Percentiles rank a stretch among this genome's conserved stretches.
These are phyloP conservation scores for Pestalotiopsis sp. DNA, from an alignment of 2,329 filamentous ascomycete genomes.

Conservation along the genomic window DNA sequence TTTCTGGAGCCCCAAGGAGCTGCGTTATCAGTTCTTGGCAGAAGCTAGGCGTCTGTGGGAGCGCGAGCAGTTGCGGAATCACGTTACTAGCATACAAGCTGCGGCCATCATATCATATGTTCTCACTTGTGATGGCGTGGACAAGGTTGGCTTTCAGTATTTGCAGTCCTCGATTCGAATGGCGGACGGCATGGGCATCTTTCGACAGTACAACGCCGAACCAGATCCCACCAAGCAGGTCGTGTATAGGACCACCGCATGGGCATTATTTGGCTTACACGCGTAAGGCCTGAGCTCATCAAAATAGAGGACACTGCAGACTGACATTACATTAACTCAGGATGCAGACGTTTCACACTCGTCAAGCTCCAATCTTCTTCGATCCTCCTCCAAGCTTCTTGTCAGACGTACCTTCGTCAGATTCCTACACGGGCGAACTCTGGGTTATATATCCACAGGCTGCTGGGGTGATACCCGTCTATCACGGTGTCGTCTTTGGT, in stretches of 20 bases:
- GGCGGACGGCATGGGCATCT: slow-evolving; percentile 34
- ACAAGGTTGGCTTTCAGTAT: slow-evolving; percentile 39
- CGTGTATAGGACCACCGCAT: slow-evolving; percentile 28
- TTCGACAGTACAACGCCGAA: slow-evolving; percentile 20
- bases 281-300: neutral
- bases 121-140: slow-evolving; percentile 34
- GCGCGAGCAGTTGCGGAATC: slow-evolving; percentile 25
- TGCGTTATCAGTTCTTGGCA: slow-evolving; percentile 37
- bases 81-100: slow-evolving; percentile 36
- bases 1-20: slow-evolving; percentile 36
- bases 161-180: slow-evolving; percentile 32
- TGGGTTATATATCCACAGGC: slow-evolving; percentile 31
- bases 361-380: slow-evolving; percentile 23
- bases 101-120: slow-evolving; percentile 31
- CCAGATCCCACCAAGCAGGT: slow-evolving; percentile 23
- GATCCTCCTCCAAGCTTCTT: slow-evolving; percentile 24
- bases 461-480: slow-evolving; percentile 19
- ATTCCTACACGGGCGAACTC: slow-evolving; percentile 33
- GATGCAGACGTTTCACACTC: slow-evolving; percentile 23
- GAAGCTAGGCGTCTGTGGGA: slow-evolving; percentile 39
- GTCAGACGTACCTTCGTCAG: slow-evolving; percentile 25
- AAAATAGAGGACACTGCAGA: neutral
- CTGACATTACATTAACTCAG: neutral
- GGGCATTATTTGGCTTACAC: slow-evolving; percentile 26
- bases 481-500: slow-evolving; percentile 27